Evolutionary conservation across 306 rosid species (phyloP).

Genomic region (Acmispon strigosus): DNA sequence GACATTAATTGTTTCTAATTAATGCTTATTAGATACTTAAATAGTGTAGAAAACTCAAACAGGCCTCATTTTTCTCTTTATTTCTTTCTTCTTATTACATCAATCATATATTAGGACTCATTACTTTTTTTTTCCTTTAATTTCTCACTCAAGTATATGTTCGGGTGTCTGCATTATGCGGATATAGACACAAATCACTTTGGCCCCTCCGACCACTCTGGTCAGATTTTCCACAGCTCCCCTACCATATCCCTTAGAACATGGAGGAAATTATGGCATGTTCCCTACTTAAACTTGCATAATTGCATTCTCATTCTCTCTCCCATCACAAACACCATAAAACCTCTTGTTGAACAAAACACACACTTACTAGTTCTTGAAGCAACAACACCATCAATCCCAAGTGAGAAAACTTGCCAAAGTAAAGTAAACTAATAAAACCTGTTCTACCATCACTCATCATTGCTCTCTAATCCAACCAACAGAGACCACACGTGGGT

Average conservation of each 20-base stretch:
- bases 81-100: too few species aligned
- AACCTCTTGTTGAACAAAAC: slow-evolving; percentile 24
- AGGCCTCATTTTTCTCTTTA: too few species aligned
- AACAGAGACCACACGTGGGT: slow-evolving; percentile 4
- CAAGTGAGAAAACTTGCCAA: slow-evolving; percentile 14
- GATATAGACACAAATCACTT: too few species aligned
- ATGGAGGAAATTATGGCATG: slow-evolving; percentile 86
- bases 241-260: slow-evolving; percentile 59
- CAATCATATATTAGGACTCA: too few species aligned
- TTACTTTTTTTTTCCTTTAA: too few species aligned
- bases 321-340: slow-evolving; percentile 22
- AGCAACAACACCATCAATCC: slow-evolving; percentile 32
- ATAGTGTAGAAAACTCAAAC: too few species aligned
- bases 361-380: slow-evolving; percentile 31
- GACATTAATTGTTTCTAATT: too few species aligned
- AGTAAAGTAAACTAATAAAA: background rate
- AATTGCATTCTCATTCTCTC: slow-evolving; percentile 9
- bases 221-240: slow-evolving; percentile 50
- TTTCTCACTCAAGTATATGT: too few species aligned
- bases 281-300: slow-evolving; percentile 6
- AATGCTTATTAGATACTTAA: too few species aligned
- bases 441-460: background rate
- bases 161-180: too few species aligned
- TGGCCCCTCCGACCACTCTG: slow-evolving; percentile 52
- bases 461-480: background rate